Base-by-base conservation (phyloP, 768 basidiomycete genomes). In the Clitopilus hobsonii region DNA sequence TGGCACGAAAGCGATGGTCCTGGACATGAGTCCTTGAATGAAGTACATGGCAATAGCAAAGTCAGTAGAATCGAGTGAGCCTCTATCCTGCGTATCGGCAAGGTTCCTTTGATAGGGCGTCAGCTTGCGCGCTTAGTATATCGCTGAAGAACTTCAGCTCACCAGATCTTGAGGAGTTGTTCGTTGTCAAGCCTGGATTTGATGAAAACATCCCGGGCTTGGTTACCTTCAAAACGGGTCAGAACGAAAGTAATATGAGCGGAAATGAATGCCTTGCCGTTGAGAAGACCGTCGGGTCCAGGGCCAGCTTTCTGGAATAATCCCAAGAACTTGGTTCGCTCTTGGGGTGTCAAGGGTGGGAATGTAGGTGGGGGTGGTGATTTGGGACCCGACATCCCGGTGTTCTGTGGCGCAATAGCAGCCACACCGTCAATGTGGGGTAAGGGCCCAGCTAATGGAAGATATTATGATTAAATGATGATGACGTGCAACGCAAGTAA, bases 1-100 rank as follows among this genome's bases (percentile, higher is more conserved):
- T 29, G 94, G 94, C 50, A 95, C 78, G 57, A 78, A 79, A 51
- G 85, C 74, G 54, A 92, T 73, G 58, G 87, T 81, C 54, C 82
- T 82, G 52, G 88, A 84, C 94, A 98, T 97, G 32, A 82, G 74
- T n/a, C 83, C 88, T 70, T 98, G 94, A 60, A 98, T 94, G 66
- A 98, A 83, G 69, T 92, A 93, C 94, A 97, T 95, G 36, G 88
- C 97, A 64, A 99, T 84, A 56, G 89, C 87, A 66, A 99, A 99
- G 71, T 99, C 97, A 45, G 88, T 79, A 14, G 84, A 74, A 68
- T 99, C 97, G 56, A 99, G 85, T 11, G 80, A 75, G 51, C 97
- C 96, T 57, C 97, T 82, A 61, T 89, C 83, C 70, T 95, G 90
- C 3, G 94, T 95, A 69, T 99, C 97, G n/a, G 95, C 89, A 32